Conservation (phyloP, 176 grass and related monocot species). For the Juncus inflexus region DNA sequence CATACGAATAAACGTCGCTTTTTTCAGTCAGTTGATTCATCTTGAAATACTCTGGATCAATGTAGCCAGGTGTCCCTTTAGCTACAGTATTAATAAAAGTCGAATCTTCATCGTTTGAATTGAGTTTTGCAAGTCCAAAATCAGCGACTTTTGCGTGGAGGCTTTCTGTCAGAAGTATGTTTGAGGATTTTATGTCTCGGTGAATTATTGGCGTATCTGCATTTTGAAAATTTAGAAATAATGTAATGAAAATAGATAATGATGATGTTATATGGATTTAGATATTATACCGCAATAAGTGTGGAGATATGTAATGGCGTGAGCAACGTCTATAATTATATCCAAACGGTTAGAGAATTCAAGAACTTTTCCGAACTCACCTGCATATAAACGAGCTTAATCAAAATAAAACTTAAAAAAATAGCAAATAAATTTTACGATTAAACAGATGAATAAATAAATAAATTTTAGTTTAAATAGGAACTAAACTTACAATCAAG, state of each 20-base stretch:
- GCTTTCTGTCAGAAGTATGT: slow-evolving; percentile 67
- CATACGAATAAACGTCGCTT: slow-evolving; percentile 97
- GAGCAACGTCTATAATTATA: slow-evolving; percentile 84
- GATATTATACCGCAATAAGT: slow-evolving; percentile 52
- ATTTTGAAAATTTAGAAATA: not conserved
- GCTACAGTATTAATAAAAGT: slow-evolving; percentile 71
- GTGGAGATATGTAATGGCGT: slow-evolving; percentile 91
- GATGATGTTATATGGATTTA: not conserved
- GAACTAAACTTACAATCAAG: slow-evolving; percentile 37
- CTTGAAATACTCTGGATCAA: slow-evolving; percentile 92
- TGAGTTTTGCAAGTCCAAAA: slow-evolving; percentile 85
- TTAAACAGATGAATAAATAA: not conserved
- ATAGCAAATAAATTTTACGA: not conserved
- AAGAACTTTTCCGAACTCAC: slow-evolving; percentile 38
- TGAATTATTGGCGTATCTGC: slow-evolving; percentile 68
- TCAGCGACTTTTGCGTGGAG: slow-evolving; percentile 91
- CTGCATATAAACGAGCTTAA: slow-evolving; percentile 30
- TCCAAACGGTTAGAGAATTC: slow-evolving; percentile 55
- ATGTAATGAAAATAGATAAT: not conserved
- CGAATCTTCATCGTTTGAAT: slow-evolving; percentile 25
- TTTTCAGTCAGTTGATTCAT: slow-evolving; percentile 90
- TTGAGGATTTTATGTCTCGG: slow-evolving; percentile 53
- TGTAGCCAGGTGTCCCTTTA: slow-evolving; percentile 93
- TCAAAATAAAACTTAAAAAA: not conserved
- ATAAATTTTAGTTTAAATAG: not conserved